Base-by-base conservation (phyloP, 2,329 filamentous ascomycete genomes). In the Eutypa lata region DNA sequence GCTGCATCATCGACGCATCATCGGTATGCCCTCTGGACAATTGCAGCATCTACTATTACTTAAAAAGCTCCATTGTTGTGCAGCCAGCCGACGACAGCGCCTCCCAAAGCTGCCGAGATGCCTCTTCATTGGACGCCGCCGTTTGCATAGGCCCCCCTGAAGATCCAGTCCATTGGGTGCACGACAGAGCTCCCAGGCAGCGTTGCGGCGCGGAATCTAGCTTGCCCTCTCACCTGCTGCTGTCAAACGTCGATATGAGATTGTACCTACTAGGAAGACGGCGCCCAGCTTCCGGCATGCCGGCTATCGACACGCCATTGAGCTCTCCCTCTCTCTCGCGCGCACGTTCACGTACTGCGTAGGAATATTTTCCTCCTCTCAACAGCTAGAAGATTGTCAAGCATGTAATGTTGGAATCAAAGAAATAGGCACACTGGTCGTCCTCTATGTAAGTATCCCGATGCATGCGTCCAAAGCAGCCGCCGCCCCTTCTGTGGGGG, bases 161-260 rank as follows among this genome's bases (percentile, higher is more conserved):
- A 57, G 50, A 61, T 58, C 61, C 59, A 63, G 54, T 57, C 57
- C 57, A 56, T 57, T 63, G 54, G 64, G 60, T 61, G 60, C 61
- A 65, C 61, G 58, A 61, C 62, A 63, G 57, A 57, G 49, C 56
- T 49, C 52, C 58, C 22, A 24, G 22, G n/a, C 21, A 57, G 54
- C 59, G 58, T 31, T 10, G 26, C 57, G 60, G 64, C 58, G 56
- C 62, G 56, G 56, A 54, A 59, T 61, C 52, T 50, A 46, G 51
- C 53, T 46, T 55, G n/a, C 50, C 57, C n/a, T 38, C 35, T 47
- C 49, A 51, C 14, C 3, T 49, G 37, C 49, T 54, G 52, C 54
- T 48, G 49, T 49, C 48, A 49, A 51, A 48, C 53, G 56, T 52
- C 42, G 21, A 45, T 45, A 45, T 45, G 50, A 57, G 54, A 64